phyloP scores from a whole-genome alignment of 306 rosid species.

The Vigna angularis region DNA sequence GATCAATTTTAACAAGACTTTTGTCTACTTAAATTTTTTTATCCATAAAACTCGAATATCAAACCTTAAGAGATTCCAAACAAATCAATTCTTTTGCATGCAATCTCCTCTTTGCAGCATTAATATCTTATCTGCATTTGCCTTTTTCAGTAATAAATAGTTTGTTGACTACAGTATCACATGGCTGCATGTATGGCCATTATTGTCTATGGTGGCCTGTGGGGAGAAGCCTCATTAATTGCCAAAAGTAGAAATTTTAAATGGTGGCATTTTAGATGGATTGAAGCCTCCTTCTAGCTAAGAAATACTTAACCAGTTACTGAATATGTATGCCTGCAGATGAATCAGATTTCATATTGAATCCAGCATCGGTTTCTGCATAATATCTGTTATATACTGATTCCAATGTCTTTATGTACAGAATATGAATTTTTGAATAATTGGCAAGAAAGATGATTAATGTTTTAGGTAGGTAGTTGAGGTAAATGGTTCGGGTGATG shows the following conservation, averaged over 20 bases:
- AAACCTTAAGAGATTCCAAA: too few relatives aligned
- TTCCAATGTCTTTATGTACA: background rate
- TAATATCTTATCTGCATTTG: constrained; percentile 45
- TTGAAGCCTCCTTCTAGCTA: constrained; percentile 16
- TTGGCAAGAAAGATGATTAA: constrained; percentile 33
- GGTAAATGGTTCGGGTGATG: too few relatives aligned
- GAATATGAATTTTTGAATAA: constrained; percentile 18
- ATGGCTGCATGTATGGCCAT: constrained; percentile 41
- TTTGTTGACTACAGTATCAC: constrained; percentile 40
- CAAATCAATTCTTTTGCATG: background rate
- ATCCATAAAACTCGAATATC: too few relatives aligned
- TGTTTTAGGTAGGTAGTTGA: too few relatives aligned
- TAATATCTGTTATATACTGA: background rate
- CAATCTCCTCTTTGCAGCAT: constrained; percentile 24
- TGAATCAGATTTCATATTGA: constrained; percentile 6
- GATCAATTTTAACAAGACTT: too few relatives aligned
- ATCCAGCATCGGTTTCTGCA: constrained; percentile 6
- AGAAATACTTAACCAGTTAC: background rate
- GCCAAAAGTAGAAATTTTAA: constrained; percentile 3
- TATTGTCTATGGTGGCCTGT: background rate
- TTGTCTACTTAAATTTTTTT: too few relatives aligned
- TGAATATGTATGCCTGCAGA: background rate
- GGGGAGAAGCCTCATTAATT: constrained; percentile 27
- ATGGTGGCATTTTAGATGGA: constrained; percentile 19
- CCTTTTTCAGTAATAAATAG: constrained; percentile 33